Evolutionary conservation across 192 early-diverging fungal genomes (phyloP).

Genomic region (Rhizophagus prolifer): DNA sequence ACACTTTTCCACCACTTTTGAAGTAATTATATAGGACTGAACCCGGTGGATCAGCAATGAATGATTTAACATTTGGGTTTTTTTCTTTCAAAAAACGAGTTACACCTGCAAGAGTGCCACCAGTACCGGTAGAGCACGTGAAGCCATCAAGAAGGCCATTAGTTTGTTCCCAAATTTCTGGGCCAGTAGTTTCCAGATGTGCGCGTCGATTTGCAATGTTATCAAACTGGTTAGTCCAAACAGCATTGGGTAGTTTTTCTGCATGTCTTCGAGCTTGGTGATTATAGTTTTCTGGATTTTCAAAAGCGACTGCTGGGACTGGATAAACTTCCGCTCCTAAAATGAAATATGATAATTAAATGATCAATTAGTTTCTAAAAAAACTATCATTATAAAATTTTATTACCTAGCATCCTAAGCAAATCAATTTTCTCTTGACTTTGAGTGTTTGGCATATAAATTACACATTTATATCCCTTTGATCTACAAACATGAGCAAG

Average conservation of each 20-base stretch:
- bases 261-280: slow-evolving; percentile 87
- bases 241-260: slow-evolving; percentile 75
- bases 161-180: slow-evolving; percentile 90
- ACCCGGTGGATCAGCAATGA: slow-evolving; percentile 90
- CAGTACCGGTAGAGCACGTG: slow-evolving; percentile 90
- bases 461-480: slow-evolving; percentile 93
- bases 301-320: slow-evolving; percentile 90
- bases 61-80: slow-evolving; percentile 71
- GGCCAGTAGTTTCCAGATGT: slow-evolving; percentile 94
- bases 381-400: not conserved
- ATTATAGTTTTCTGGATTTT: slow-evolving; percentile 92
- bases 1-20: slow-evolving; percentile 57
- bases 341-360: not conserved
- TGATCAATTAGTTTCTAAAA: not conserved
- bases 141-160: slow-evolving; percentile 83
- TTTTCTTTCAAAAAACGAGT: slow-evolving; percentile 79
- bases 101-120: slow-evolving; percentile 87
- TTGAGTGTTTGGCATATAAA: slow-evolving; percentile 98
- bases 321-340: slow-evolving; percentile 85
- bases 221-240: slow-evolving; percentile 98
- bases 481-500: slow-evolving; percentile 91
- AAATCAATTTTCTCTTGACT: slow-evolving; percentile 94
- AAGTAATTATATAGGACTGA: slow-evolving; percentile 88
- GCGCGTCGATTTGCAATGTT: slow-evolving; percentile 88
- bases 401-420: slow-evolving; percentile 77